A percentile compares a stretch with the other conserved stretches of the same genome.
phyloP scores from a whole-genome alignment of 2,329 filamentous ascomycete genomes.

The Moelleriella libera region DNA sequence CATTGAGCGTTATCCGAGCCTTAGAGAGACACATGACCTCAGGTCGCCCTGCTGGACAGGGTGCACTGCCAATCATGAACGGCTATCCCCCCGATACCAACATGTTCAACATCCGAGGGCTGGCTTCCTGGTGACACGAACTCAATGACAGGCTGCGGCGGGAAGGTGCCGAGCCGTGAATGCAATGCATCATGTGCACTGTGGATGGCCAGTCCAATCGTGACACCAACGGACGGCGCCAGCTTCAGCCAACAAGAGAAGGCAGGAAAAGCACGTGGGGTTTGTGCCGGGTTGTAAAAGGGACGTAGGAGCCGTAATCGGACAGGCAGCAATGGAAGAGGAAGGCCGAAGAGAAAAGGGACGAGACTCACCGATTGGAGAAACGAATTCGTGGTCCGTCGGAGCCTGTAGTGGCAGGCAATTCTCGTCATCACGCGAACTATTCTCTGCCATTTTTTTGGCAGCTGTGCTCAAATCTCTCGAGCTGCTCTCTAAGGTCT shows the following conservation, averaged over 20 bases:
- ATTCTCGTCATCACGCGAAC: too few relatives aligned
- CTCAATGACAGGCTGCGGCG: not conserved
- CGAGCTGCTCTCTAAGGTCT: too few relatives aligned
- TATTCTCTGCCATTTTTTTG: conserved; percentile 8
- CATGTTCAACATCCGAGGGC: too few relatives aligned
- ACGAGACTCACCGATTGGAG: conserved; percentile 39
- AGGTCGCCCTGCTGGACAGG: too few relatives aligned
- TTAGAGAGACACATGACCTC: too few relatives aligned
- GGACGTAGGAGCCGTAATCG: conserved; percentile 1
- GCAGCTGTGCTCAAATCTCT: not conserved
- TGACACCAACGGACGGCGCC: not conserved
- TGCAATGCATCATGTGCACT: not conserved
- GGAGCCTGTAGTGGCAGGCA: conserved; percentile 28
- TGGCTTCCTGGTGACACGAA: too few relatives aligned
- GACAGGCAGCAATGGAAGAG: conserved; percentile 25
- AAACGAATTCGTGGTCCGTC: conserved; percentile 29
- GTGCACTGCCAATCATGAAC: too few relatives aligned
- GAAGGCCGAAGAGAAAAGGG: not conserved
- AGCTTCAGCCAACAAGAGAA: not conserved
- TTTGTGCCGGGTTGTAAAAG: not conserved
- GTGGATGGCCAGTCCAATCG: not conserved
- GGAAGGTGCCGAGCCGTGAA: not conserved
- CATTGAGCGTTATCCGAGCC: too few relatives aligned
- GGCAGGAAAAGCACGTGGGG: not conserved
- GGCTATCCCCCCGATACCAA: too few relatives aligned